Percentiles rank a stretch among this genome's conserved stretches.
These are phyloP conservation scores for Botrytis tulipae DNA, from an alignment of 2,329 filamentous ascomycete genomes.

Conservation along the genomic window DNA sequence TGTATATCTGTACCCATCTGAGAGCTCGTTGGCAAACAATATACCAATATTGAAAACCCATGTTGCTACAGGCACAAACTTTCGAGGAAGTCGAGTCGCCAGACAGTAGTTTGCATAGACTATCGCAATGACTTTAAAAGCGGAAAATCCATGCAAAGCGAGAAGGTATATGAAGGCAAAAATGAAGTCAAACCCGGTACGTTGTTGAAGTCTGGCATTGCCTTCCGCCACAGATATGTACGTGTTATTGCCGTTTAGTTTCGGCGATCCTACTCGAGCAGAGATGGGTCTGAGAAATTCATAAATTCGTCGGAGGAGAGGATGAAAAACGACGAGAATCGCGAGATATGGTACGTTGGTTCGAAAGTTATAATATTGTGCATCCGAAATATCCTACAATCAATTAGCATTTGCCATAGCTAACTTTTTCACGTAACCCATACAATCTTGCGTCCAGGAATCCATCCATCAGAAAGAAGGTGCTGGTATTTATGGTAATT, in stretches of 20 bases:
- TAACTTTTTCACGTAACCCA: conserved; percentile 31
- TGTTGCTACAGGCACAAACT: conserved; percentile 70
- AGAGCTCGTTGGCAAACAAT: conserved; percentile 87
- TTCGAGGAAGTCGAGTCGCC: conserved; percentile 67
- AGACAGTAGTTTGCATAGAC: conserved; percentile 80
- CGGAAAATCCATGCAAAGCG: conserved; percentile 81
- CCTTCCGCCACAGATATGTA: conserved; percentile 45
- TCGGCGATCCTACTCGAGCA: conserved; percentile 29
- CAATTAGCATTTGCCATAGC: conserved; percentile 23
- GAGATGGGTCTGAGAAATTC: conserved; percentile 46
- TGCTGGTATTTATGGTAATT: conserved; percentile 73
- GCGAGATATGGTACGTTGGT: conserved; percentile 80
- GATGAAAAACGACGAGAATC: conserved; percentile 73
- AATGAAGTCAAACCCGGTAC: conserved; percentile 75
- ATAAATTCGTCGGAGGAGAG: conserved; percentile 71
- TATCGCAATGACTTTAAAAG: conserved; percentile 77
- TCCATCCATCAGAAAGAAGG: conserved; percentile 79
- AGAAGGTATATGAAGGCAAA: conserved; percentile 80
- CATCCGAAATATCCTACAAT: conserved; percentile 77
- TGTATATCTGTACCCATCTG: conserved; percentile 70
- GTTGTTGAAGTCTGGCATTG: conserved; percentile 61
- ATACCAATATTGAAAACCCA: conserved; percentile 88
- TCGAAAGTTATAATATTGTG: conserved; percentile 83
- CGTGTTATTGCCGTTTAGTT: conserved; percentile 36
- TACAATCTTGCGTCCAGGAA: conserved; percentile 86